Base-by-base conservation (phyloP, 345 rosid species). In the Lepidium sativum region DNA sequence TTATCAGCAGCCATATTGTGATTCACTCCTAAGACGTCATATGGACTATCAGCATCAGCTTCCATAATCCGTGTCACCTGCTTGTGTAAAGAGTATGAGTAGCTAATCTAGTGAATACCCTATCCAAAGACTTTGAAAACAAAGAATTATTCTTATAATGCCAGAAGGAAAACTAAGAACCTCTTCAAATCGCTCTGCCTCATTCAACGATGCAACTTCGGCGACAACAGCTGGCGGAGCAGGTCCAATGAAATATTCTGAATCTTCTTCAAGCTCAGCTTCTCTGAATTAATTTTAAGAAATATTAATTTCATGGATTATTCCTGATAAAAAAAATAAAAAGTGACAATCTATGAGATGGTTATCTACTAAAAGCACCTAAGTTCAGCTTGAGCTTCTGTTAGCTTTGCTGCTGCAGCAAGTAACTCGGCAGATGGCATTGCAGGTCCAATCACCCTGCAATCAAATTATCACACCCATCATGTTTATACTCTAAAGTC, bases 101-200 rank as follows among this genome's bases (percentile, higher is more conserved):
- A 20, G 51, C 49, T 60, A 29, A 16, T 39, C 51, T 59, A 41
- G 37, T 4, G 16, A 65, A 57, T 8, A 57, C 7, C 1, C 5
- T 49, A 37, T 60, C n/a, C 15, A 13, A 10, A 42, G 42, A 69
- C 4, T 38, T 9, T 20, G 9, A 38, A 17, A 69, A 38, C 17
- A 52, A 43, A 32, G 1, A 16, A 9, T 2, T 25, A 6, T 70
- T 33, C 34, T 17, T 35, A 10, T 6, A 21, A 16, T 35, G 45
- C 32, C 38, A 60, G 40, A 68, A 54, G 38, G 35, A 15, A 59
- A 68, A 41, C 32, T 56, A 69, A 67, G 61, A 60, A 87, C 96
- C 96, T 89, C 96, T 82, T 89, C 98, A 56, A 89, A 89, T 37
- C 94, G 88, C 82, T 92, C 97, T 25, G 98, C 98, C 68, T 92